Evolutionary conservation across 2,329 filamentous ascomycete genomes (phyloP).

Genomic region (Zopfia rhizophila): DNA sequence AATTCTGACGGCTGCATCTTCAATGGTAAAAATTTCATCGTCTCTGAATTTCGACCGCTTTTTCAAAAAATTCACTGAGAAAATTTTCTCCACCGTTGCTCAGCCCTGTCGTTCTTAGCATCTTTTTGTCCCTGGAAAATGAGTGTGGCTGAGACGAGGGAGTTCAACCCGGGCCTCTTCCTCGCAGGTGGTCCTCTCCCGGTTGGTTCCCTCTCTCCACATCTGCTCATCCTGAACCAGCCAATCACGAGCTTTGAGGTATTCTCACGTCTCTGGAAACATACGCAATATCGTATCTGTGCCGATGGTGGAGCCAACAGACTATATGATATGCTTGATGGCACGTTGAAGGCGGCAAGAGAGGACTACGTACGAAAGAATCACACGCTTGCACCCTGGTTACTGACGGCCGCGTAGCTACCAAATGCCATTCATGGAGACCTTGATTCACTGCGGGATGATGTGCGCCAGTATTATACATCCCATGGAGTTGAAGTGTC

Average conservation of each 20-base stretch:
- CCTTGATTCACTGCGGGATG: conserved; percentile 79
- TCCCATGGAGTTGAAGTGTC: conserved; percentile 70
- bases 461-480: conserved; percentile 74
- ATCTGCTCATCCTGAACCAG: conserved; percentile 59
- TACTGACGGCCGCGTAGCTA: conserved; percentile 36
- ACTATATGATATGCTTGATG: conserved; percentile 65
- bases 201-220: conserved; percentile 33
- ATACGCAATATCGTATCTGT: conserved; percentile 75
- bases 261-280: conserved; percentile 58
- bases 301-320: conserved; percentile 93
- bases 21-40: too few relatives aligned
- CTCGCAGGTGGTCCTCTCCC: conserved; percentile 30
- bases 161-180: conserved; percentile 39
- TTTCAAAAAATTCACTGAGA: too few relatives aligned
- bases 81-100: too few relatives aligned
- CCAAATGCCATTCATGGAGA: conserved; percentile 83
- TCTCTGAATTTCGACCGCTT: too few relatives aligned
- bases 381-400: conserved; percentile 19
- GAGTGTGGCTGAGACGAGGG: conserved; percentile 22
- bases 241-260: conserved; percentile 60
- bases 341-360: conserved; percentile 31
- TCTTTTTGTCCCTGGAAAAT: conserved; percentile 2
- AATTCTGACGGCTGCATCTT: too few relatives aligned
- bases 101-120: too few relatives aligned
- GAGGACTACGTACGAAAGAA: conserved; percentile 40